Base-by-base conservation (phyloP, 2,329 filamentous ascomycete species). In the Fusarium guadeloupense region DNA sequence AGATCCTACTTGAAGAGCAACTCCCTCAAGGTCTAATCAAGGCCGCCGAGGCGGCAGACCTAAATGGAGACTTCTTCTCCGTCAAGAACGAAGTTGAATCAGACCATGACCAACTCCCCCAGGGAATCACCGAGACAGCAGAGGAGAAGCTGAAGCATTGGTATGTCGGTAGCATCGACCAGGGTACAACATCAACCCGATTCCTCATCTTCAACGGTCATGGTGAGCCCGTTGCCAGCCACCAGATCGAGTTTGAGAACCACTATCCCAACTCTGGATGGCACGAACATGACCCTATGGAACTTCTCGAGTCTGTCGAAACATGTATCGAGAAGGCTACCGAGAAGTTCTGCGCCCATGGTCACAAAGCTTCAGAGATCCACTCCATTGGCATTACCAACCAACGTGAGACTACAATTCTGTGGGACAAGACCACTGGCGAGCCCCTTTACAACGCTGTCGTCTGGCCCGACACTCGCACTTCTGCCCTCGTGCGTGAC, bases 401-500 rank as follows among this genome's bases (percentile, higher is more conserved):
- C 77, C 92, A 97, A 80, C 88, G 93, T 72, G 93, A 97, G 76
- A 96, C 93, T 2, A 91, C 89, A 2, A 81, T 96, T 2, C 88
- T 93, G 21, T 96, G 92, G 92, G 91, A 97, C 74, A 85, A 82
- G 69, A 83, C 84, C 65, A 95, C 91, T 1, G 93, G 93, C 62
- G 84, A 95, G 74, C 87, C 92, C 5, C 80, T 97, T 14, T 84
- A 91, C 78, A 93, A 94, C 71, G 92, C 92, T 54, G 89, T 97
- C 58, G 93, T 92, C 38, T 97, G 93, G 92, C 90, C 92, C 25
- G 93, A 97, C 72, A 96, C 92, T 25, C 84, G 93, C 46, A 94
- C 91, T 46, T 83, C 84, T 41, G 63, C 73, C 9, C 78, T 96
- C 33, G 92, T 95, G 23, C 87, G 90, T 55, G 89, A 94, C 68